phyloP scores from a whole-genome alignment of 176 grass and related monocot species.

The Cenchrus purpureus region DNA sequence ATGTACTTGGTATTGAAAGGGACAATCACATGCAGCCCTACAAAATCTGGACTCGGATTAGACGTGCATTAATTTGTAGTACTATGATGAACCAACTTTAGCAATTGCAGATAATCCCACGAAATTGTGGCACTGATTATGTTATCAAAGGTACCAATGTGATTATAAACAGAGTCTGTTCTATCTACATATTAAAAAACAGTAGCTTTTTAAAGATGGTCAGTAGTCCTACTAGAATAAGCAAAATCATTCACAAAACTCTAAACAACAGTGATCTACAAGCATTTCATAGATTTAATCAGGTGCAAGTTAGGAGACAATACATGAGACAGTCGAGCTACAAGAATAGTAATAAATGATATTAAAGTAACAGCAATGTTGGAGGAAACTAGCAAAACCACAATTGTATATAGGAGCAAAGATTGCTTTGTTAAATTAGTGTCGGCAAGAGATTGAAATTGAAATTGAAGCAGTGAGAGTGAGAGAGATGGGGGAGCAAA shows the following conservation, averaged over 20 bases:
- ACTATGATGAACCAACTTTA: neutral
- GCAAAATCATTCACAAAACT: neutral
- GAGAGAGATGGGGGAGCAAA: constrained; percentile 20
- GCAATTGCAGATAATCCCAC: neutral
- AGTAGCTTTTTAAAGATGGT: neutral
- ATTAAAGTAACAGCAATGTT: neutral
- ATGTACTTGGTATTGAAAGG: constrained; percentile 29
- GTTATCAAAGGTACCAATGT: neutral
- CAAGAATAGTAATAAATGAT: neutral
- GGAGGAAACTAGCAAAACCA: constrained; percentile 45
- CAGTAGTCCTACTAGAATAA: neutral
- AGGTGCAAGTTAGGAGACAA: neutral
- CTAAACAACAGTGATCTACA: neutral
- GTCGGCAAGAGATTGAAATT: constrained; percentile 42
- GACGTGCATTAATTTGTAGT: constrained; percentile 5
- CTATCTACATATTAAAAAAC: neutral
- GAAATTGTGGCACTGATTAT: constrained; percentile 22
- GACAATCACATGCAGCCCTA: constrained; percentile 27
- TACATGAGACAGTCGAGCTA: neutral
- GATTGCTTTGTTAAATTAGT: constrained; percentile 39
- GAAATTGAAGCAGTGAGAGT: constrained; percentile 6
- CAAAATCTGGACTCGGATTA: constrained; percentile 14
- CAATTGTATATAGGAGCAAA: constrained; percentile 33
- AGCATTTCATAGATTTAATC: neutral
- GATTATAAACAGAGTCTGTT: neutral